phyloP scores from a whole-genome alignment of 306 rosid species.

The Argentina anserina region DNA sequence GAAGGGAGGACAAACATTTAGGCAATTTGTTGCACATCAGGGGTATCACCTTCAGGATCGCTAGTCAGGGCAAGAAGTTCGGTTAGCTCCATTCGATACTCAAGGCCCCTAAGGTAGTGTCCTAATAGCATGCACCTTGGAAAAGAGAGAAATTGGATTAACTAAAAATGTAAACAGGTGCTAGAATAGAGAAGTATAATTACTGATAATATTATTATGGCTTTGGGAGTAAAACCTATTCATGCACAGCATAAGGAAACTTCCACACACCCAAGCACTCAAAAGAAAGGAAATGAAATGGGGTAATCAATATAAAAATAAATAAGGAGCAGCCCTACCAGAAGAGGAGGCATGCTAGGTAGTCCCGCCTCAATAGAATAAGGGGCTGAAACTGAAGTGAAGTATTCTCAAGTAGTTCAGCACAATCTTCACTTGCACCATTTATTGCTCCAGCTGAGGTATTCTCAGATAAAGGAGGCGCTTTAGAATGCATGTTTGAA shows the following conservation, averaged over 20 bases:
- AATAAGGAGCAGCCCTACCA: constrained; percentile 51
- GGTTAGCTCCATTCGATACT: constrained; percentile 74
- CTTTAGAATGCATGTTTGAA: constrained; percentile 85
- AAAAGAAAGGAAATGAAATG: constrained; percentile 6
- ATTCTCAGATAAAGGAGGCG: constrained; percentile 58
- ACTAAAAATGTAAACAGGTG: neutral
- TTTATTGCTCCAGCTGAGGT: constrained; percentile 44
- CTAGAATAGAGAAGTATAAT: neutral
- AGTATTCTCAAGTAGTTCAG: constrained; percentile 79
- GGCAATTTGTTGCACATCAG: constrained; percentile 36
- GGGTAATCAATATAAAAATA: constrained; percentile 3
- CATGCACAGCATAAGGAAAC: neutral
- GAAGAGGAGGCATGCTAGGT: constrained; percentile 87
- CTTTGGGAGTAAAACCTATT: neutral
- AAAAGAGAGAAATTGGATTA: neutral
- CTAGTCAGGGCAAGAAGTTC: constrained; percentile 59
- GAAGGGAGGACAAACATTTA: constrained; percentile 33
- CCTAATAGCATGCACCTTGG: constrained; percentile 92
- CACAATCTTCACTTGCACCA: constrained; percentile 64
- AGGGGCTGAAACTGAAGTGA: constrained; percentile 80
- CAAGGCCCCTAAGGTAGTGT: constrained; percentile 85
- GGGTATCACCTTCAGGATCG: constrained; percentile 37
- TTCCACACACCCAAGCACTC: neutral
- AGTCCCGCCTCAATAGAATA: constrained; percentile 71
- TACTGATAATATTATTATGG: neutral